Conservation (phyloP, 83 land plant species). For the Larix sibirica region DNA sequence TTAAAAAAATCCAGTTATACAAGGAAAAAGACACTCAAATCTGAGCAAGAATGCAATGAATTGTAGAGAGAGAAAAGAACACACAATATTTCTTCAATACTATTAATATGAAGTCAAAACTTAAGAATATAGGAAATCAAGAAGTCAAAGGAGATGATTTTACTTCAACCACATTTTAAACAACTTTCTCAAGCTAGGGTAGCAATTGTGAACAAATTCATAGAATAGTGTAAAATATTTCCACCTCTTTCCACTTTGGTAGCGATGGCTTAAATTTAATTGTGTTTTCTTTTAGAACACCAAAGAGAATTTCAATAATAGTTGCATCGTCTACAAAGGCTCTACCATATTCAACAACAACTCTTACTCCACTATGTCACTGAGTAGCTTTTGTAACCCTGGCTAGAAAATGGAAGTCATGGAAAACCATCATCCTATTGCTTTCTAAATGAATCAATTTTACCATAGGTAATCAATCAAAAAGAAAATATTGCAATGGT, state of each 20-base stretch:
- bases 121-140: too few relatives aligned
- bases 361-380: constrained; percentile 51
- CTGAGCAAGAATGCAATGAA: too few relatives aligned
- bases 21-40: too few relatives aligned
- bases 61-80: too few relatives aligned
- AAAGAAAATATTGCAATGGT: not conserved
- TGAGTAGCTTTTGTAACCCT: constrained; percentile 67
- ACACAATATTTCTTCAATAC: too few relatives aligned
- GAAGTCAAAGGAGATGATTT: too few relatives aligned
- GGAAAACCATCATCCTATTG: not conserved
- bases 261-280: constrained; percentile 79
- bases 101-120: too few relatives aligned
- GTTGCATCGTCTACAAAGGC: constrained; percentile 85
- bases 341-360: constrained; percentile 62
- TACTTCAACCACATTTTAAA: too few relatives aligned
- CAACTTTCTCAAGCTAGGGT: too few relatives aligned
- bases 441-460: not conserved
- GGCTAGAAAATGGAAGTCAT: not conserved
- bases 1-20: too few relatives aligned
- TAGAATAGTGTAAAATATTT: too few relatives aligned
- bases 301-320: constrained; percentile 76
- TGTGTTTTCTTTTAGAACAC: constrained; percentile 76
- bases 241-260: constrained; percentile 87
- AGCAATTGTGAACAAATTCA: too few relatives aligned
- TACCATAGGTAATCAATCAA: not conserved